Base-by-base conservation (phyloP, 2,329 filamentous ascomycete genomes). In the Xylariomycetidae sp. region DNA sequence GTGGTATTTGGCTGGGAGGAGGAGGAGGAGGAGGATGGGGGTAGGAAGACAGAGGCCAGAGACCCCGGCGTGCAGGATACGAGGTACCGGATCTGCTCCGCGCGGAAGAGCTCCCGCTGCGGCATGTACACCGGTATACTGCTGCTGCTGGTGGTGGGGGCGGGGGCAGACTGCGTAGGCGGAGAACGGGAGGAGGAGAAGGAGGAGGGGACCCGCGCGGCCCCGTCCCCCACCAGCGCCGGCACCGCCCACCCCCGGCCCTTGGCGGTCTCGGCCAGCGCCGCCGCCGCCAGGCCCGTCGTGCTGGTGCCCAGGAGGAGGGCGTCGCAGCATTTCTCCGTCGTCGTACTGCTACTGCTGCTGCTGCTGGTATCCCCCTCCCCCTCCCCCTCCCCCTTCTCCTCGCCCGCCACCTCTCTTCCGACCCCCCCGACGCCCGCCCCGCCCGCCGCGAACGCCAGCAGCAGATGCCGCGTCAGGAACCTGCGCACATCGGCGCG, bases 291-390 rank as follows among this genome's bases (percentile, higher is more conserved):
- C 19, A 98, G 76, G 12, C 80, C 76, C 5, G 88, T 95, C 14
- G 92, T 95, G 45, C 79, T 93, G 60, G 90, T 81, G 15, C 85
- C 89, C 59, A 92, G 82, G 2, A 96, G 61, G 25, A 96, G 71
- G 10, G 78, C 79, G 43, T 82, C 74, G 55, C 80, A 92, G 10
- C 54, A 61, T 18, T 70, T 61, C 12, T 64, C n/a, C n/a, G n/a
- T n/a, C n/a, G n/a, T n/a, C n/a, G n/a, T n/a, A n/a, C n/a, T n/a
- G n/a, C n/a, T n/a, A n/a, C n/a, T n/a, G n/a, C n/a, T n/a, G n/a
- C n/a, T n/a, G n/a, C n/a, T n/a, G n/a, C n/a, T n/a, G n/a, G n/a
- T n/a, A n/a, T n/a, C n/a, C n/a, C n/a, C n/a, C n/a, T n/a, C n/a
- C n/a, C n/a, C n/a, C n/a, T n/a, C n/a, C n/a, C n/a, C n/a, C n/a